Percentiles rank a stretch among this genome's conserved stretches.
phyloP scores from a whole-genome alignment of 805 yeast species.

The Pichia ethanolica region DNA sequence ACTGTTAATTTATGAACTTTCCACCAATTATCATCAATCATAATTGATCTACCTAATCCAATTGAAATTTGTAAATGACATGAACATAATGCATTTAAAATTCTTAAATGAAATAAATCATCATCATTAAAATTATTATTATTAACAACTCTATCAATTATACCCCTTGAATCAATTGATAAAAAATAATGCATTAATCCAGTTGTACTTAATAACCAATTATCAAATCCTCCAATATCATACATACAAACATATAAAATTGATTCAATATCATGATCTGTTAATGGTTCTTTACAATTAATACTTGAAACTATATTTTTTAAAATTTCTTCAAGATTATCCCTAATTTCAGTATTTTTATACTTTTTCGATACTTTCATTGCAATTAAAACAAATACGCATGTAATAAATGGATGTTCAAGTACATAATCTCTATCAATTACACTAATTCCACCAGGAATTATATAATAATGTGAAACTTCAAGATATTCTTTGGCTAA shows the following conservation, averaged over 20 bases:
- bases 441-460: conserved; percentile 51
- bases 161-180: conserved; percentile 37
- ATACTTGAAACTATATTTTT: conserved; percentile 43
- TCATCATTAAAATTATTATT: conserved; percentile 19
- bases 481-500: conserved; percentile 42
- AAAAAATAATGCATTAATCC: conserved; percentile 44
- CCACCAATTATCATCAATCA: conserved; percentile 30
- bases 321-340: conserved; percentile 39
- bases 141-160: conserved; percentile 30
- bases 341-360: conserved; percentile 41
- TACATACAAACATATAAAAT: conserved; percentile 47
- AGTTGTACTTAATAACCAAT: conserved; percentile 44
- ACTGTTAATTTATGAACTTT: conserved; percentile 38
- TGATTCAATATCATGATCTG: conserved; percentile 56
- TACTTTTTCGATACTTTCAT: conserved; percentile 51
- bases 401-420: conserved; percentile 46
- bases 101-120: conserved; percentile 48
- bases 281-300: conserved; percentile 32
- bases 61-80: conserved; percentile 45
- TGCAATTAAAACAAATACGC: conserved; percentile 46
- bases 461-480: conserved; percentile 53
- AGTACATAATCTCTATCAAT: conserved; percentile 39
- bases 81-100: conserved; percentile 45
- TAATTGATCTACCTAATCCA: conserved; percentile 41
- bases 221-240: conserved; percentile 37